Base-by-base conservation (phyloP, 371 early-diverging fungal species). In the Blyttiomyces sp. region DNA sequence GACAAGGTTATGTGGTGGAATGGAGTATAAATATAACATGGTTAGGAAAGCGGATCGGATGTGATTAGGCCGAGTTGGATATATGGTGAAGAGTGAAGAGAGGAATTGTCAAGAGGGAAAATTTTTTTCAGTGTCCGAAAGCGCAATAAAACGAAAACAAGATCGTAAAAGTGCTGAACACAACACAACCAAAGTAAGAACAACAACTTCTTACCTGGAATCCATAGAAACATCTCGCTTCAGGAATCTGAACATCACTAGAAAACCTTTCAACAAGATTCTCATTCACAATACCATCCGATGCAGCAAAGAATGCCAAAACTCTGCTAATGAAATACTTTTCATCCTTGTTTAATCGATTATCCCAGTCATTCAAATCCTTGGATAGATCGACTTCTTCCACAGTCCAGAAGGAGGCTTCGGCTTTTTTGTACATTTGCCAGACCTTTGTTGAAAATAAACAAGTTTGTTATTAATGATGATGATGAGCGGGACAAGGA, bases 271-370 rank as follows among this genome's bases (percentile, higher is more conserved):
- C 91, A 24, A 97, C 89, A 46, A 99, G 80, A 74, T 99, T 99
- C 77, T 99, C 99, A 75, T 98, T 98, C 54, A 99, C 99, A 66
- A 99, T 99, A 59, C 99, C 99, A 81, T 99, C 99, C 7, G 94
- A 92, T 34, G 98, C 96, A n/a, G 99, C 99, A 83, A 99, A 99
- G 87, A 99, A 99, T 23, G 99, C 99, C 30, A 99, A 83, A 19
- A 99, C 92, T 69, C 94, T 89, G 27, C 94, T 92, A 70, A 99
- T 90, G 73, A 99, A 99, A 82, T 85, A 91, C 33, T 91, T 88
- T 76, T 99, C 99, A 69, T 96, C 90, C 50, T 88, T 88, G 61
- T 73, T 91, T 53, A 99, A 86, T 33, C 81, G 83, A 76, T 87
- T 86, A 63, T 94, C 93, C 98, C 98, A 99, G 76, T 99, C 94